Evolutionary conservation across 306 rosid species (phyloP).

Genomic region (Vicia villosa): DNA sequence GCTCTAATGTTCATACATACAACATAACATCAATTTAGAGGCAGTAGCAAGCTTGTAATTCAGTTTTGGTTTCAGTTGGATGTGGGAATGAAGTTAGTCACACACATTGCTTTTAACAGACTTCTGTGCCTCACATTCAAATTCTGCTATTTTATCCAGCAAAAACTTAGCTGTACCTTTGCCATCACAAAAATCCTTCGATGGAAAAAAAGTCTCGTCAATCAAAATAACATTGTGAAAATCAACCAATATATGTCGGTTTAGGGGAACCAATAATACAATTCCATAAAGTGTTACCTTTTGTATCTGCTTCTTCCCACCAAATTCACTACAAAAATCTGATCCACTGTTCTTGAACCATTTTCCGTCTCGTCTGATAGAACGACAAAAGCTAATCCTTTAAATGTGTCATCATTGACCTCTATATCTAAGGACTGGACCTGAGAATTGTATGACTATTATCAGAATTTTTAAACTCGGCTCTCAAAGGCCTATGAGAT

Average conservation of each 20-base stretch:
- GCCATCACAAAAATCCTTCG: slow-evolving; percentile 70
- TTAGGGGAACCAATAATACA: slow-evolving; percentile 30
- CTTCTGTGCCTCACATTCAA: slow-evolving; percentile 90
- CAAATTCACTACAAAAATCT: slow-evolving; percentile 74
- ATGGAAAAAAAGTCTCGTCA: slow-evolving; percentile 36
- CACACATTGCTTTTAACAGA: too few species aligned
- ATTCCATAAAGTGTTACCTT: slow-evolving; percentile 60
- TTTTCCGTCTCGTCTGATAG: slow-evolving; percentile 56
- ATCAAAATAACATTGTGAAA: slow-evolving; percentile 33
- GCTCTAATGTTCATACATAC: too few species aligned
- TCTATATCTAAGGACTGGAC: slow-evolving; percentile 74
- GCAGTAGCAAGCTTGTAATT: too few species aligned
- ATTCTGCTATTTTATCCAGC: slow-evolving; percentile 70
- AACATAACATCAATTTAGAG: too few species aligned
- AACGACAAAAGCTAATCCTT: slow-evolving; percentile 86
- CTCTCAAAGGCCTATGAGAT: slow-evolving; percentile 38
- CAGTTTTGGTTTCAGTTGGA: too few species aligned
- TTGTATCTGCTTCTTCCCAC: slow-evolving; percentile 48
- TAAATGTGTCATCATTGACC: slow-evolving; percentile 59
- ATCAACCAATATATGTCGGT: slow-evolving; percentile 26
- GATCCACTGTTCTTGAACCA: slow-evolving; percentile 94
- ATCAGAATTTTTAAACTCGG: slow-evolving; percentile 25
- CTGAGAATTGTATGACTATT: slow-evolving; percentile 50
- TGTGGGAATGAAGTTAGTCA: too few species aligned
- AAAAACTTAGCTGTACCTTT: slow-evolving; percentile 81